Base-by-base conservation (phyloP, 805 yeast species). In the Candida tallmaniae region DNA sequence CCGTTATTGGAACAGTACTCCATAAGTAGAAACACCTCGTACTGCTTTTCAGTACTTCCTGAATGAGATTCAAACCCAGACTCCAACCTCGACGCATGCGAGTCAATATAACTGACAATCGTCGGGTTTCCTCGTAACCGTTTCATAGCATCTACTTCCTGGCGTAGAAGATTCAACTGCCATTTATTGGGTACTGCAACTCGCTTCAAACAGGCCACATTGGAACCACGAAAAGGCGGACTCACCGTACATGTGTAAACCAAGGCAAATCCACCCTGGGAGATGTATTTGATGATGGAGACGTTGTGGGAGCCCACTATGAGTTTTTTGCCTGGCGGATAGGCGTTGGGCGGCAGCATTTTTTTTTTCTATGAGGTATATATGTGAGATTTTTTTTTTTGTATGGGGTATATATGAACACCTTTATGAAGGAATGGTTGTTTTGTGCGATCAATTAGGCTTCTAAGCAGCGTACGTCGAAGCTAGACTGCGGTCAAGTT, bases 131-230 rank as follows among this genome's bases (percentile, higher is more conserved):
- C 95, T 41, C 80, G 68, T 22, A 93, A 67, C 18, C 95, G 69
- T 59, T 86, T 84, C 97, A 93, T 90, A 9, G 97, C 95, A 54
- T 93, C 97, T 11, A 93, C 98, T 57, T 93, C 99, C 25, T 94
- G 96, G 42, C 97, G 68, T 32, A 93, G 66, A 16, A 81, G 73
- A 48, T 84, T 86, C 54, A 93, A 69, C 34, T 83, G 83, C 50
- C 78, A 74, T 58, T 93, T 93, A 54, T 83, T 87, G 4, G 97
- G 97, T 3, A 93, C 98, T 21, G 81, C 81, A n/a, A 93, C 97
- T 43, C 98, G 73, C 59, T 93, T 93, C 50, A 93, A 68, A 55
- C 97, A 93, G 4, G 90, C 96, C 9, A 70, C 57, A 36, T 58
- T 59, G 32, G 69, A 57, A 13, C 76, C 77, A 11, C 72, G 66